Evolutionary conservation across 192 early-diverging fungal species (phyloP).

Genomic region (Mortierella claussenii): DNA sequence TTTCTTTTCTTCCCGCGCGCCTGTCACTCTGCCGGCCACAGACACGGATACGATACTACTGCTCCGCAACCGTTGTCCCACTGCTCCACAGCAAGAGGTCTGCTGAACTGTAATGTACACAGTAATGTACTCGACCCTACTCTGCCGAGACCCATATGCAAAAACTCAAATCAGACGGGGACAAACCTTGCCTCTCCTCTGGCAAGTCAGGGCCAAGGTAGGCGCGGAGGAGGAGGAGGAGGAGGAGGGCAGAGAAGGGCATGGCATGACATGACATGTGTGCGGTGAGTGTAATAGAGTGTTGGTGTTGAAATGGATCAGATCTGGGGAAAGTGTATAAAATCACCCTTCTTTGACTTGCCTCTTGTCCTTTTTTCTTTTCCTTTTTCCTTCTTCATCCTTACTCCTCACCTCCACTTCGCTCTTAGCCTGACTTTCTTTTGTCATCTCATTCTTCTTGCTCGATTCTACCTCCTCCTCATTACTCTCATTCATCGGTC

Average conservation of each 20-base stretch:
- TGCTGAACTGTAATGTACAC: not conserved
- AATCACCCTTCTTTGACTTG: not conserved
- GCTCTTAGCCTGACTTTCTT: not conserved
- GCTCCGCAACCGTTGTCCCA: not conserved
- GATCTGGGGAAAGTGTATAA: not conserved
- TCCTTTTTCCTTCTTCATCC: not conserved
- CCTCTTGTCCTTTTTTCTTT: not conserved
- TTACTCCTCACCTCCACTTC: not conserved
- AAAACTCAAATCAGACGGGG: not conserved
- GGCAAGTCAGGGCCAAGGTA: no score
- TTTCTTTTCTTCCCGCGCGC: not conserved
- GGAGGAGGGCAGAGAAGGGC: no score
- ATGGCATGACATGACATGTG: no score
- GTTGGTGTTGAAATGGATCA: not conserved
- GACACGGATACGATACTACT: no score
- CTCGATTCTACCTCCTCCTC: not conserved
- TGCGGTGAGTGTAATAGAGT: not conserved
- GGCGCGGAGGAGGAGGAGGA: no score
- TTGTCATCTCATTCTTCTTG: not conserved
- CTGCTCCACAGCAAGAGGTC: not conserved
- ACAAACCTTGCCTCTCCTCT: not conserved
- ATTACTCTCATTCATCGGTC: not conserved
- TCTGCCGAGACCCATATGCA: constrained; percentile 6
- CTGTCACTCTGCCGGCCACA: no score
- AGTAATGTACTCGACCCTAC: not conserved